Percentiles rank a stretch among this genome's conserved stretches.
These are phyloP conservation scores for Digitaria exilis DNA, from an alignment of 202 grass and related monocot genomes.

Conservation along the genomic window DNA sequence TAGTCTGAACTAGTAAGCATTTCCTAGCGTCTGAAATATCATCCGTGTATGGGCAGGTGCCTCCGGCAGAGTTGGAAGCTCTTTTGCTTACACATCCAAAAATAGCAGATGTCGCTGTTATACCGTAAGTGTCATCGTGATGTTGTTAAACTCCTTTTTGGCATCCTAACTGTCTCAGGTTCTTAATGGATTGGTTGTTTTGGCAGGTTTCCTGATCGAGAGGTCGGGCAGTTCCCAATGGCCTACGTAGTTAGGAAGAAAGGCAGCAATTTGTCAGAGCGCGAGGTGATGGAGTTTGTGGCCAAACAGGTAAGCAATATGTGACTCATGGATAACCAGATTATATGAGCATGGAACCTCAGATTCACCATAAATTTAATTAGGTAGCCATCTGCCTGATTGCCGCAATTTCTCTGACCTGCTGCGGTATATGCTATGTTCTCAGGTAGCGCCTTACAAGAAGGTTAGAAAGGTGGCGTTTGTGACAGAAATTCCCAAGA, in stretches of 20 bases:
- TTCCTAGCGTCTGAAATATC: conserved; percentile 3
- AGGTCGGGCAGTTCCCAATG: conserved; percentile 85
- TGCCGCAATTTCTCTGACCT: conserved; percentile 29
- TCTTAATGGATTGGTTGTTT: background rate
- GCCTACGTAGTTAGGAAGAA: conserved; percentile 82
- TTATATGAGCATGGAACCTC: background rate
- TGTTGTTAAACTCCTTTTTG: background rate
- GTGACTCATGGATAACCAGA: background rate
- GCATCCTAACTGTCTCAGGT: background rate
- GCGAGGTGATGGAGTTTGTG: conserved; percentile 74
- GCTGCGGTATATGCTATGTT: background rate
- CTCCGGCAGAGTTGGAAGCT: conserved; percentile 89
- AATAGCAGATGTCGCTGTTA: conserved; percentile 73
- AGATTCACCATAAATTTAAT: background rate
- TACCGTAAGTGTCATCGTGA: conserved; percentile 52
- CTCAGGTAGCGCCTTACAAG: conserved; percentile 92
- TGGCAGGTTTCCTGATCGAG: conserved; percentile 75
- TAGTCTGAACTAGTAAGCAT: background rate
- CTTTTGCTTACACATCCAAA: conserved; percentile 76
- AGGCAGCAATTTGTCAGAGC: conserved; percentile 61
- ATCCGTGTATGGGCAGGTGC: conserved; percentile 58
- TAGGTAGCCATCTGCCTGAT: background rate
- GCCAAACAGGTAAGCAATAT: conserved; percentile 59
- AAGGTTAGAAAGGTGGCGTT: conserved; percentile 85
- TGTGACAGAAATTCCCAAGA: conserved; percentile 76